These are phyloP conservation scores for Arthrinium phaeospermum DNA, from an alignment of 2,329 filamentous ascomycete genomes.

Conservation along the genomic window DNA sequence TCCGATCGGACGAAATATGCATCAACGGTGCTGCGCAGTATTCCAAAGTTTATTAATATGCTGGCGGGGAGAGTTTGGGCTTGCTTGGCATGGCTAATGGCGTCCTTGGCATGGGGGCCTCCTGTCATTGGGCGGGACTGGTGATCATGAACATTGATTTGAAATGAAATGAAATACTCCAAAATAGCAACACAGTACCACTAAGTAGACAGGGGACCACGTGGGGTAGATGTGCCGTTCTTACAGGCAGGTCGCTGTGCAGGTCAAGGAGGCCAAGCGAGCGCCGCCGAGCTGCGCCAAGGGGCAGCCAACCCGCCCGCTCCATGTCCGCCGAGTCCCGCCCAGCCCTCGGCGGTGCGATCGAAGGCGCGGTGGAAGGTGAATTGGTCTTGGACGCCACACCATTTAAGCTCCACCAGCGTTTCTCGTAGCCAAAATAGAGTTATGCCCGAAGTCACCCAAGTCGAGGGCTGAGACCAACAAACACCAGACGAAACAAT, in stretches of 20 bases:
- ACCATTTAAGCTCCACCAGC: neutral
- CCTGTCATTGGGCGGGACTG: neutral
- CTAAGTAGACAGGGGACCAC: neutral
- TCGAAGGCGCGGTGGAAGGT: neutral
- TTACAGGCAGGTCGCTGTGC: neutral
- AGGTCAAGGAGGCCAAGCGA: neutral
- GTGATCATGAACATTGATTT: neutral
- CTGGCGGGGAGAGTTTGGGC: neutral
- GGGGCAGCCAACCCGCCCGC: neutral
- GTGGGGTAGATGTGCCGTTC: neutral
- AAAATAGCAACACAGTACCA: neutral
- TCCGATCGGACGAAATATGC: neutral
- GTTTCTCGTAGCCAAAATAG: neutral
- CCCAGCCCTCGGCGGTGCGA: neutral
- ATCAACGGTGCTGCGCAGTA: neutral
- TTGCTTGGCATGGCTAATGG: neutral
- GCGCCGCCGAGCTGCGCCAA: conserved; percentile 7
- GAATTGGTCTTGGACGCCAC: neutral
- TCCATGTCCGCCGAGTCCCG: conserved; percentile 1
- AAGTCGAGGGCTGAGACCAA: neutral
- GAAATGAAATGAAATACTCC: neutral
- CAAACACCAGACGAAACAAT: neutral
- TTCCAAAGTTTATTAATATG: neutral
- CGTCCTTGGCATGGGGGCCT: neutral
- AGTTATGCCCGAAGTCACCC: neutral